Evolutionary conservation across 805 yeast genomes (phyloP).

Genomic region (Tetrapisispora fleetii): DNA sequence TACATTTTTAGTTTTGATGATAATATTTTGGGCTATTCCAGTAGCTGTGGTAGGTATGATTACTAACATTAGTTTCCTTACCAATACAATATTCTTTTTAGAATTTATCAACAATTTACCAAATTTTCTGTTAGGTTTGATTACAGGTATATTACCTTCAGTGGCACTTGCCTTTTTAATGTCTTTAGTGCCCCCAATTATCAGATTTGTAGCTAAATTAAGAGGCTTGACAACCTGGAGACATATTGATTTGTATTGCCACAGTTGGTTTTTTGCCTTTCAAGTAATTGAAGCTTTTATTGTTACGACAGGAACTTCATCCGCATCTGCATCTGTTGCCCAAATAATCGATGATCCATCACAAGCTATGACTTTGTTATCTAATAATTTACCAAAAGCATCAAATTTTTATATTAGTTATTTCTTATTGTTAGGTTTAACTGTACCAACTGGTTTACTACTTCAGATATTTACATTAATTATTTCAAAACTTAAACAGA

Average conservation of each 20-base stretch:
- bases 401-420: constrained; percentile 84
- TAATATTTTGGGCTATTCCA: constrained; percentile 92
- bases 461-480: constrained; percentile 68
- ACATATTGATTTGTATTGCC: constrained; percentile 71
- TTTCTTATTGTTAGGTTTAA: constrained; percentile 71
- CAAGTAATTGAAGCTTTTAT: constrained; percentile 84
- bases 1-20: constrained; percentile 52
- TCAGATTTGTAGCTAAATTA: constrained; percentile 64
- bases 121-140: constrained; percentile 56
- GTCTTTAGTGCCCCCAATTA: constrained; percentile 78
- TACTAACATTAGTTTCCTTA: constrained; percentile 73
- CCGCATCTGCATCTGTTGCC: constrained; percentile 69
- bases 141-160: constrained; percentile 83
- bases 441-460: constrained; percentile 65
- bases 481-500: constrained; percentile 60
- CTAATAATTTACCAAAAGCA: constrained; percentile 75
- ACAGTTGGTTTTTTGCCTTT: constrained; percentile 82
- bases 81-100: constrained; percentile 62
- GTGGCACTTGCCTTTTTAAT: constrained; percentile 70
- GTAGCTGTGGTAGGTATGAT: constrained; percentile 95
- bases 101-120: constrained; percentile 73
- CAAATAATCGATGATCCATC: constrained; percentile 56
- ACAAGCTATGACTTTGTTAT: constrained; percentile 63
- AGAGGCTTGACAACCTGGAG: constrained; percentile 67
- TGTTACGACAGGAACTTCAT: constrained; percentile 73